These are phyloP conservation scores for Oryza glumipatula DNA, from an alignment of 176 grass and related monocot species.

Conservation along the genomic window DNA sequence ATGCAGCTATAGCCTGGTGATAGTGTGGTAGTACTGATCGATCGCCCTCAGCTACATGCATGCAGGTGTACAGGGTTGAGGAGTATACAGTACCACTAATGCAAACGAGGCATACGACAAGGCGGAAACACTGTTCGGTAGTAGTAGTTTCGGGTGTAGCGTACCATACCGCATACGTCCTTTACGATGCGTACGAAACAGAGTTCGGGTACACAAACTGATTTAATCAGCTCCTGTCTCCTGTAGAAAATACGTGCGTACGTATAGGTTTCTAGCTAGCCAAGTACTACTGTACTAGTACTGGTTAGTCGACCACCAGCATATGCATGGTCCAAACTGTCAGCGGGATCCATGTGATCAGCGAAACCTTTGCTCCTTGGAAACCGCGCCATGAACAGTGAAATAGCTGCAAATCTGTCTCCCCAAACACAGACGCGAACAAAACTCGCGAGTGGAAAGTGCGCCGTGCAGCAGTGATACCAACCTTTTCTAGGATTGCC, in stretches of 20 bases:
- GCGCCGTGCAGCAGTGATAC: constrained; percentile 3
- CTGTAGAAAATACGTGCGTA: not conserved
- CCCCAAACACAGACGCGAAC: not conserved
- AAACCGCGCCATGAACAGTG: not conserved
- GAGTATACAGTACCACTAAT: not conserved
- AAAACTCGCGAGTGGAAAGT: not conserved
- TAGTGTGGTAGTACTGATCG: not conserved
- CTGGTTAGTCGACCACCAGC: not conserved
- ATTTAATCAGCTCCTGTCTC: not conserved
- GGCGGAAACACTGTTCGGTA: not conserved
- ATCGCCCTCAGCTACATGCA: not conserved
- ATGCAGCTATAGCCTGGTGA: no score
- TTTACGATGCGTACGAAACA: not conserved
- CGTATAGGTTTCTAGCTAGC: not conserved
- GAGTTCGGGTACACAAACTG: not conserved
- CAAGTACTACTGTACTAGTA: not conserved
- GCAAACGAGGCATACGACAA: not conserved
- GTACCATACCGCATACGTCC: not conserved
- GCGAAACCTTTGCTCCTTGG: not conserved
- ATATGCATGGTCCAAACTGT: constrained; percentile 17
- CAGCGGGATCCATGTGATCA: constrained; percentile 39
- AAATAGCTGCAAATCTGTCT: not conserved
- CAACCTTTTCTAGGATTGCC: constrained; percentile 16
- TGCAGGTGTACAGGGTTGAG: not conserved
- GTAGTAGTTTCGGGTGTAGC: not conserved